phyloP scores from a whole-genome alignment of 768 basidiomycete species.

The Mycena haematopus region DNA sequence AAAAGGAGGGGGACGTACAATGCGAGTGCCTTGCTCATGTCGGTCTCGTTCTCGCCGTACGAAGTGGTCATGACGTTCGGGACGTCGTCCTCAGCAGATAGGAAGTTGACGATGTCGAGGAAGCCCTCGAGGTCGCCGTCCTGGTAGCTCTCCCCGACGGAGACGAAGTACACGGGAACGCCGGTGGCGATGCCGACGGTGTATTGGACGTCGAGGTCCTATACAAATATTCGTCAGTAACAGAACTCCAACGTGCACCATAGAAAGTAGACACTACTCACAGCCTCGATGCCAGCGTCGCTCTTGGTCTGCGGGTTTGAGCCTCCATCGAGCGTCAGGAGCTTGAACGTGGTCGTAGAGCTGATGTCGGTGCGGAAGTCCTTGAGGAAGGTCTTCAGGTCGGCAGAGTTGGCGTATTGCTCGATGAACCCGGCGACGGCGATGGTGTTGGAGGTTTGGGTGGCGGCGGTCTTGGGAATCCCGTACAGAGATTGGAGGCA shows the following conservation, averaged over 20 bases:
- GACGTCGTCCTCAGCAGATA: conserved; percentile 50
- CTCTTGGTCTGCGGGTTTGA: conserved; percentile 23
- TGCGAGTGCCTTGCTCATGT: conserved; percentile 39
- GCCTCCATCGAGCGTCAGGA: conserved; percentile 29
- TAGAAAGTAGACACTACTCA: conserved; percentile 1
- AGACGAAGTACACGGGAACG: conserved; percentile 41
- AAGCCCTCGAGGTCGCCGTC: conserved; percentile 46
- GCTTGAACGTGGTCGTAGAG: conserved; percentile 30
- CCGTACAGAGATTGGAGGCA: conserved; percentile 36
- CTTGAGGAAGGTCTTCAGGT: conserved; percentile 31
- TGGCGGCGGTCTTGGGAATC: conserved; percentile 40
- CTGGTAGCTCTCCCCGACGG: conserved; percentile 38
- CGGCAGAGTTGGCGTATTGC: conserved; percentile 29
- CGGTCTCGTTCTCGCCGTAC: conserved; percentile 69
- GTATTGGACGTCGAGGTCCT: conserved; percentile 31
- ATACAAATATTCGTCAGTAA: too few relatives aligned
- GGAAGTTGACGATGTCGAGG: conserved; percentile 67
- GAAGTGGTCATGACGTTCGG: conserved; percentile 68
- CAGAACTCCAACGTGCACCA: too few relatives aligned
- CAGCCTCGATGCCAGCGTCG: conserved; percentile 31
- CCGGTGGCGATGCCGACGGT: conserved; percentile 33
- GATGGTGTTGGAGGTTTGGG: conserved; percentile 25
- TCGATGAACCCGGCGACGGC: conserved; percentile 34
- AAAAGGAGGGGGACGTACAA: conserved; percentile 8
- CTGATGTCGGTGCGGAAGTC: conserved; percentile 29